Evolutionary conservation across 2,329 filamentous ascomycete species (phyloP).

Genomic region (Phialemoniopsis sp.): DNA sequence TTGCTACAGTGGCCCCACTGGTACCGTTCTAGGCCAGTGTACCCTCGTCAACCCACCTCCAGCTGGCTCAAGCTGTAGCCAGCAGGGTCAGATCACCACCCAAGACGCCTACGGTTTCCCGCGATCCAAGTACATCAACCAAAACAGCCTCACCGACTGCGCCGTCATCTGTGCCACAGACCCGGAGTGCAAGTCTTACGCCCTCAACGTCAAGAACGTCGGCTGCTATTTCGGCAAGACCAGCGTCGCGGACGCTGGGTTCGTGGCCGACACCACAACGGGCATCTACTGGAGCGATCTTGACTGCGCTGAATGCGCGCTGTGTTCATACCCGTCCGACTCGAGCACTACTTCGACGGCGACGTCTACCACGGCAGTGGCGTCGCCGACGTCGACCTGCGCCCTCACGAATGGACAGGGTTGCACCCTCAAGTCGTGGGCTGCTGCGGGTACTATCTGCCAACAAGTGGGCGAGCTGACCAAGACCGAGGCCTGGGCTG

Average conservation of each 20-base stretch:
- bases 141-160: not conserved
- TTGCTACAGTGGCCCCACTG: too few species aligned
- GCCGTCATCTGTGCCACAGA: conserved; percentile 1
- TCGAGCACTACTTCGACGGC: not conserved
- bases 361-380: not conserved
- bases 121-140: not conserved
- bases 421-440: not conserved
- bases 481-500: too few species aligned
- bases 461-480: too few species aligned
- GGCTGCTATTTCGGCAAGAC: not conserved
- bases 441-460: too few species aligned
- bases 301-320: not conserved
- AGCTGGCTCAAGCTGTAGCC: not conserved
- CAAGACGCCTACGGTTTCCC: not conserved
- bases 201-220: not conserved
- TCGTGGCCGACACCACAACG: not conserved
- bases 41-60: not conserved
- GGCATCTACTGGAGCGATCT: not conserved
- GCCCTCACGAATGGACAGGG: not conserved
- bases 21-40: too few species aligned
- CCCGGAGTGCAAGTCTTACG: not conserved
- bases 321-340: not conserved
- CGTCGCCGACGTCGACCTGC: not conserved
- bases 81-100: not conserved
- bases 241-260: not conserved